A percentile compares a stretch with the other conserved stretches of the same genome.
Evolutionary conservation across 2,329 filamentous ascomycete species (phyloP).

Genomic region (Cladosporium velox): DNA sequence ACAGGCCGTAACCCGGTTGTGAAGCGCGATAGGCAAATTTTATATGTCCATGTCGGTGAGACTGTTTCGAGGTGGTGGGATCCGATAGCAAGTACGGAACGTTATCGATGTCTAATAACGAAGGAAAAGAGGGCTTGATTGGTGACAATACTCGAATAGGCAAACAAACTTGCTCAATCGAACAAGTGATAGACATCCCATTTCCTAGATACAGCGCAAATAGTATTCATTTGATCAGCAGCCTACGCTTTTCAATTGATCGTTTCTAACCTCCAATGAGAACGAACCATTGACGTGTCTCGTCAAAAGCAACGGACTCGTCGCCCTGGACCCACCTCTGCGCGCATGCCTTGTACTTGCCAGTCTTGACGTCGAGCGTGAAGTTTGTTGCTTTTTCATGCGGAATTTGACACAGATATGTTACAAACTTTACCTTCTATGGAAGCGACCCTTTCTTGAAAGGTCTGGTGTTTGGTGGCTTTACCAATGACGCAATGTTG

Average conservation of each 20-base stretch:
- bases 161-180: background rate
- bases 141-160: background rate
- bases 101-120: background rate
- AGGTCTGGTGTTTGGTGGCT: background rate
- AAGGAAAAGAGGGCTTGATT: background rate
- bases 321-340: conserved; percentile 42
- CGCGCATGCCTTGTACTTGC: conserved; percentile 39
- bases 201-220: background rate
- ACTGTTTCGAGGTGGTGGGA: background rate
- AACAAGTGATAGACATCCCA: background rate
- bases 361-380: conserved; percentile 31
- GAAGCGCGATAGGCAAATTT: background rate
- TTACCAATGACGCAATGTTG: background rate
- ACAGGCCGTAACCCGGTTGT: background rate
- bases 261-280: background rate
- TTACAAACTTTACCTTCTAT: background rate
- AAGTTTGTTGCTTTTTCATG: background rate
- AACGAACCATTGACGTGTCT: too few relatives aligned
- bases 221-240: background rate
- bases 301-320: conserved; percentile 21
- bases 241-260: background rate
- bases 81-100: background rate
- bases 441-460: background rate
- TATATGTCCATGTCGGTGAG: background rate
- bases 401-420: background rate